Evolutionary conservation across 352 stramenopile species (phyloP).

Genomic region (Phytophthora sp.): DNA sequence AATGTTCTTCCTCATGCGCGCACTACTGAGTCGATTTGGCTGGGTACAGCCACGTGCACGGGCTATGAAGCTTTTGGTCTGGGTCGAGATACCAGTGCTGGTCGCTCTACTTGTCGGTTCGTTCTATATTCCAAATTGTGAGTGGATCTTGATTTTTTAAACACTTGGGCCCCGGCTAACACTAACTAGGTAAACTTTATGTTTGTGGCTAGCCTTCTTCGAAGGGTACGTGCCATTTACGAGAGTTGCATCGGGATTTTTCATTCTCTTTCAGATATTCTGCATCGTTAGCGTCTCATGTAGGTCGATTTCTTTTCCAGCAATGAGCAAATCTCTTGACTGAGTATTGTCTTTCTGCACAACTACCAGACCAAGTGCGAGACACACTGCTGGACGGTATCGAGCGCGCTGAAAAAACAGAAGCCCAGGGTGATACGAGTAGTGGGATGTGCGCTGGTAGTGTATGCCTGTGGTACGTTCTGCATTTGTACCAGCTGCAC

Average conservation of each 20-base stretch:
- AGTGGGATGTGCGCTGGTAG: constrained; percentile 5
- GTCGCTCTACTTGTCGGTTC: constrained; percentile 59
- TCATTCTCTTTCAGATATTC: constrained; percentile 84
- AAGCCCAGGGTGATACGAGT: constrained; percentile 2
- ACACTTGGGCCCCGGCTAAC: neutral
- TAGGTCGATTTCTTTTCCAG: constrained; percentile 31
- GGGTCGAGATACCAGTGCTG: constrained; percentile 57
- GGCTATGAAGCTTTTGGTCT: constrained; percentile 38
- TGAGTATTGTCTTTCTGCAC: neutral
- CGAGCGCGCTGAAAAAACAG: constrained; percentile 39
- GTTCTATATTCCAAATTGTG: constrained; percentile 79
- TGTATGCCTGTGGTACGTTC: constrained; percentile 25
- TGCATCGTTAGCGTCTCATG: constrained; percentile 80
- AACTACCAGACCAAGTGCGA: constrained; percentile 57
- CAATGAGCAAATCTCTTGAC: no score
- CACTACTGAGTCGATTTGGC: constrained; percentile 55
- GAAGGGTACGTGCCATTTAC: constrained; percentile 62
- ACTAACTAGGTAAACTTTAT: neutral
- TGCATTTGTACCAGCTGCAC: neutral
- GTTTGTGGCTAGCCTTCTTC: constrained; percentile 56
- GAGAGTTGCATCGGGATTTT: constrained; percentile 61
- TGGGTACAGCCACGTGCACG: constrained; percentile 20
- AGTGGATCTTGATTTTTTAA: neutral
- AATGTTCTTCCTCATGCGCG: constrained; percentile 57
- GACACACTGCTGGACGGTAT: constrained; percentile 63